Base-by-base conservation (phyloP, 129 eudicot genomes). In the Artemisia argyi region DNA sequence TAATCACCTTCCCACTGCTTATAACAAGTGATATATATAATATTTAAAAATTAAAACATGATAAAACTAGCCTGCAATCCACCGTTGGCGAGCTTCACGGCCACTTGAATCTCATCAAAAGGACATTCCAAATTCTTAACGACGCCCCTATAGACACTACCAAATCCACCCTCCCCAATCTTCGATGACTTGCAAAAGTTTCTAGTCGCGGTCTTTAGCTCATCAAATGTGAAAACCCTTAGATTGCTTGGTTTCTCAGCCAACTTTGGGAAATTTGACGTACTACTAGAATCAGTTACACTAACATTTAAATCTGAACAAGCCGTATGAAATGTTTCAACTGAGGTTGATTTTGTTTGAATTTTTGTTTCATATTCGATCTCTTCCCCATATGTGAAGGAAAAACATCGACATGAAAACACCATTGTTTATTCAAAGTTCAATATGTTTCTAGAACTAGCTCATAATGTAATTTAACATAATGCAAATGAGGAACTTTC, bases 101-200 rank as follows among this genome's bases (percentile, higher is more conserved):
- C 98, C 24, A 94, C 97, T 47, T 87, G 87, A 7, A 83, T 9
- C 69, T 75, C 77, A 54, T 64, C 69, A 13, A 72, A 46, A 50
- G 90, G 80, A 63, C 88, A 89, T 65, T 81, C 84, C 12, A 84
- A 79, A 46, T 62, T 79, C 81, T 84, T 94, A 9, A 94, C 78
- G 1, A 73, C 50, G 6, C 97, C 97, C 58, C 68, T 84, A 71
- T 66, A 94, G 20, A 94, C 98, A 72, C 91, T 87, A 30, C 98
- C 98, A 75, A 94, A 94, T 50, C 98, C 98, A 20, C 98, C 97
- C 52, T 94, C 98, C 0, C 98, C 98, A 7, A 94, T 79, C 78
- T 87, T 94, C 12, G 88, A 74, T 1, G 88, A 82, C 7, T 83
- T 80, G 65, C 86, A 84, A 59, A 94, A 94, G 73, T 82, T 82